Percentiles rank a stretch among this genome's conserved stretches.
These are phyloP conservation scores for Scolecobasidium constrictum DNA, from an alignment of 2,329 filamentous ascomycete species.

Conservation along the genomic window DNA sequence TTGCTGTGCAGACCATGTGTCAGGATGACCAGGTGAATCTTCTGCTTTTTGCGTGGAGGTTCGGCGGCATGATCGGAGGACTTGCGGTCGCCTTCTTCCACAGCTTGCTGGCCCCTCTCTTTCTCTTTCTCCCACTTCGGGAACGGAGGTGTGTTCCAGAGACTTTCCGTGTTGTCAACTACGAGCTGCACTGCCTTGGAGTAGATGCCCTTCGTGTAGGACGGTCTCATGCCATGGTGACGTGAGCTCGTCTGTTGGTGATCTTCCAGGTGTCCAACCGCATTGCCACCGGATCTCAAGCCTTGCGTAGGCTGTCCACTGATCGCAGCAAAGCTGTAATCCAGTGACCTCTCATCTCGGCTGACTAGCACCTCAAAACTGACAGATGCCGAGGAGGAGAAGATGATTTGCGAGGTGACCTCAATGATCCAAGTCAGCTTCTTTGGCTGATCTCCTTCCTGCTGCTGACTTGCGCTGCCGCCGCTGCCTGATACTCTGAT, in stretches of 20 bases:
- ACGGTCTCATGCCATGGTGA: conserved; percentile 38
- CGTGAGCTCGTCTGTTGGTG: conserved; percentile 54
- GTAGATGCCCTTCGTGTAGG: conserved; percentile 63
- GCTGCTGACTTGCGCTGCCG: neutral
- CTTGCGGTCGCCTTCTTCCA: conserved; percentile 10
- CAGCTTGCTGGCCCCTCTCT: conserved; percentile 15
- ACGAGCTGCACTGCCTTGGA: conserved; percentile 68
- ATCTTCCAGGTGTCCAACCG: conserved; percentile 64
- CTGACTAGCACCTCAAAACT: conserved; percentile 80
- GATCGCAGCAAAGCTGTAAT: conserved; percentile 49
- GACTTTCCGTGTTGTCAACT: conserved; percentile 75
- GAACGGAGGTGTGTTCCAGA: conserved; percentile 88
- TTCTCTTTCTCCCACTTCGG: conserved; percentile 47
- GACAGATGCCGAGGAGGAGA: conserved; percentile 79
- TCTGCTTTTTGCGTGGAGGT: conserved; percentile 50
- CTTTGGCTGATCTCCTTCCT: conserved; percentile 7
- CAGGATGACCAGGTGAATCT: conserved; percentile 79
- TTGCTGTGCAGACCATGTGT: conserved; percentile 97
- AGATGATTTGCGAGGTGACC: conserved; percentile 84
- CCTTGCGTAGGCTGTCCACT: conserved; percentile 33
- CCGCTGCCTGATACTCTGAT: conserved; percentile 52
- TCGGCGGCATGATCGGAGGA: conserved; percentile 11
- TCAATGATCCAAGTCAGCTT: conserved; percentile 82
- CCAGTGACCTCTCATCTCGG: conserved; percentile 73
- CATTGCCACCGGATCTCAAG: neutral